A percentile compares a stretch with the other conserved stretches of the same genome.
phyloP scores from a whole-genome alignment of 108 stramenopile species.

The Hondaea fermentalgiana region DNA sequence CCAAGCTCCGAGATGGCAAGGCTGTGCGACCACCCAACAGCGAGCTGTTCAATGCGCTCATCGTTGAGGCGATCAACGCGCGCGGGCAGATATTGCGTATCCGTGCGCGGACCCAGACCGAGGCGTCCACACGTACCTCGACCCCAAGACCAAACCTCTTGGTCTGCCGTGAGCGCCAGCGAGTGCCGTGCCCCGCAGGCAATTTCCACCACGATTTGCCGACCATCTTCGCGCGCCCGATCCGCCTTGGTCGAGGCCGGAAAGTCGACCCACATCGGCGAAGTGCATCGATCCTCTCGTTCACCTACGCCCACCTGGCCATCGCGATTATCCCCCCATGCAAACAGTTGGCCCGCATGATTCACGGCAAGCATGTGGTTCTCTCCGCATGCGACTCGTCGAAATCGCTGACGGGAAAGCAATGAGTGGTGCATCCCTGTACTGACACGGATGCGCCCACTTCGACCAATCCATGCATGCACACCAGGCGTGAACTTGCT shows the following conservation, averaged over 20 bases:
- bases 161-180: neutral
- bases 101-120: neutral
- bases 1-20: neutral
- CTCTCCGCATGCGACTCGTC: neutral
- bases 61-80: neutral
- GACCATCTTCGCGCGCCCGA: neutral
- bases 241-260: neutral
- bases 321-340: neutral
- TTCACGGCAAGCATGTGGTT: slow-evolving; percentile 18
- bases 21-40: neutral
- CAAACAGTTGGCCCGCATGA: neutral
- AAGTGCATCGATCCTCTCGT: neutral
- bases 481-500: neutral
- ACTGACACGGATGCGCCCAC: neutral
- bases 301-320: neutral
- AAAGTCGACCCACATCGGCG: neutral
- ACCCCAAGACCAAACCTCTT: neutral
- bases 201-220: neutral
- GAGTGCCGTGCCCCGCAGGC: slow-evolving; percentile 9
- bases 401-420: neutral
- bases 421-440: neutral
- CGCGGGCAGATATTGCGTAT: neutral
- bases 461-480: neutral
- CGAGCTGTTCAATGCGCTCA: neutral
- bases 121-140: neutral